Evolutionary conservation across 108 stramenopile genomes (phyloP).

Genomic region (Craspedostauros australis): DNA sequence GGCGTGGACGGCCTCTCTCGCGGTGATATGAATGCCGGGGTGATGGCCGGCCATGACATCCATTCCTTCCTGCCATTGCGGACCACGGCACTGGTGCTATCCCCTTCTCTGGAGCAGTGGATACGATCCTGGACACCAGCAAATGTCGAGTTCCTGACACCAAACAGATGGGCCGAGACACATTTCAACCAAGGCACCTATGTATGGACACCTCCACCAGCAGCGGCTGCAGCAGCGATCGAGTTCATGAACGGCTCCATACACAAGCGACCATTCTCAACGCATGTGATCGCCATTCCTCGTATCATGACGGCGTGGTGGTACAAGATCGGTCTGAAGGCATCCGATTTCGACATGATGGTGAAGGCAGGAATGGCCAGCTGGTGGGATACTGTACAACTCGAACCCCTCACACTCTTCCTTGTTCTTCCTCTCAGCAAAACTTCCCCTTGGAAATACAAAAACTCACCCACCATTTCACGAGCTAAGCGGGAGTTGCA

Average conservation of each 20-base stretch:
- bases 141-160: not conserved
- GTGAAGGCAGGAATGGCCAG: slow-evolving; percentile 9
- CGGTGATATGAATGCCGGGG: slow-evolving; percentile 17
- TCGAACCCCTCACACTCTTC: slow-evolving; percentile 27
- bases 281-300: slow-evolving; percentile 35
- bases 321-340: slow-evolving; percentile 16
- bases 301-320: slow-evolving; percentile 32
- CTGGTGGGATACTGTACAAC: slow-evolving; percentile 13
- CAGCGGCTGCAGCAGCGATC: slow-evolving; percentile 17
- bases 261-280: slow-evolving; percentile 14
- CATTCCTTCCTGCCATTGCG: slow-evolving; percentile 20
- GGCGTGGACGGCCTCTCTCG: slow-evolving; percentile 33
- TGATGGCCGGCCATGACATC: slow-evolving; percentile 16
- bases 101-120: slow-evolving; percentile 12
- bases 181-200: not conserved
- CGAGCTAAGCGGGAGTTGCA: slow-evolving; percentile 20
- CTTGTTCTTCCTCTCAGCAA: slow-evolving; percentile 32
- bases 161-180: slow-evolving; percentile 10
- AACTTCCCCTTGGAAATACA: slow-evolving; percentile 17
- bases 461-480: not conserved
- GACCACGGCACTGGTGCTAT: slow-evolving; percentile 15
- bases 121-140: not conserved
- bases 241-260: slow-evolving; percentile 20
- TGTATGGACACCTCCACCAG: slow-evolving; percentile 33
- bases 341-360: slow-evolving; percentile 11